Base-by-base conservation (phyloP, 1,139 yeast genomes). In the Torulaspora pretoriensis region DNA sequence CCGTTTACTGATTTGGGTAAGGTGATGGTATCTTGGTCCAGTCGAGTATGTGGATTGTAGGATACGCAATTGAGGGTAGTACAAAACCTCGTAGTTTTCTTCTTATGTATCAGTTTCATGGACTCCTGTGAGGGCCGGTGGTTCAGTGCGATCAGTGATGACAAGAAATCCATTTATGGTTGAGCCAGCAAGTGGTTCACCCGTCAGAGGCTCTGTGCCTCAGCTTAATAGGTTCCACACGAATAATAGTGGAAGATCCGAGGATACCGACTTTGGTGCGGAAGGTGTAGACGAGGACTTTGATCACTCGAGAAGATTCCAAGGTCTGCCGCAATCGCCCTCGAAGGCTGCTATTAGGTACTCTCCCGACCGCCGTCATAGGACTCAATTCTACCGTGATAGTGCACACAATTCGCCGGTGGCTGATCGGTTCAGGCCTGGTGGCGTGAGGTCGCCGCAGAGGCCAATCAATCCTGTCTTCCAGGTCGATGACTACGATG, bases 371-470 rank as follows among this genome's bases (percentile, higher is more conserved):
- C 62, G 65, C 45, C 59, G 64, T 28, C 61, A 55, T 14, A 57
- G 62, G 35, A 46, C 50, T 13, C 62, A 57, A 37, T 59, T 60
- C 38, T 55, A 59, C 31, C 54, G 64, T 23, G 63, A 57, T 38
- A 59, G 64, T 44, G 53, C 56, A 3, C 62, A 59, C 23, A 56
- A 52, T 39, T 60, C 66, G 2, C 68, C 67, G 5, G 48, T 56
- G 16, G 59, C 51, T 12, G 56, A 56, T 32, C 63, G 71, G 53
- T 64, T 64, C 40, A 74, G 74, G 43, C 81, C 72, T 54, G 80
- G 88, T 1, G 68, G 75, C 19, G 68, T 75, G 52, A 89, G 82
- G 56, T 82, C 89, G 0, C 92, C 92, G 27, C 75, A 71, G 47
- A 75, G 87, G 59, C 72, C 72, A 38, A 69, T 67, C 41, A 74